Conservation (phyloP, 306 rosid species). For the Corylus heterophylla region DNA sequence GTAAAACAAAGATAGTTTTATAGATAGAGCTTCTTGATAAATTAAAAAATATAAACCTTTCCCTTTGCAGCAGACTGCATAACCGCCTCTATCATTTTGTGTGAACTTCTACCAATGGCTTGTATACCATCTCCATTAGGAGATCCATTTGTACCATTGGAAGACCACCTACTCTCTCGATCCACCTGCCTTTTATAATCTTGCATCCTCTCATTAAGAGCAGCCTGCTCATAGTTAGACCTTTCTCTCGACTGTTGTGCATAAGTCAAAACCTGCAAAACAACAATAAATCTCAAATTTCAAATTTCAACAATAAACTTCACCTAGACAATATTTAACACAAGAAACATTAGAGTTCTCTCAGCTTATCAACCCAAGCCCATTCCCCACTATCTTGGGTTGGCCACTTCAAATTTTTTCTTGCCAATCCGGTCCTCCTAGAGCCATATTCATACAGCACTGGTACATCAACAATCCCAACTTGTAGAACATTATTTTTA, state of each 20-base stretch:
- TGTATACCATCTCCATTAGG: slow-evolving; percentile 99
- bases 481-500: neutral
- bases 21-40: slow-evolving; percentile 2
- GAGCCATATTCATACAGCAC: neutral
- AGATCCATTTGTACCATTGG: slow-evolving; percentile 90
- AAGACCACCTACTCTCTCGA: slow-evolving; percentile 94
- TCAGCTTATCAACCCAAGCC: slow-evolving; percentile 7
- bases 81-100: slow-evolving; percentile 99
- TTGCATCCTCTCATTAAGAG: slow-evolving; percentile 98
- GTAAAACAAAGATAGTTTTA: slow-evolving; percentile 10
- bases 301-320: slow-evolving; percentile 26
- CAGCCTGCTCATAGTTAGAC: slow-evolving; percentile 98
- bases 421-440: neutral
- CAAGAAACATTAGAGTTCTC: neutral
- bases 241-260: slow-evolving; percentile 99
- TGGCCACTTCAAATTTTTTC: neutral
- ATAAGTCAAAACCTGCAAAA: slow-evolving; percentile 89
- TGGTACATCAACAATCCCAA: neutral
- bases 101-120: slow-evolving; percentile 99
- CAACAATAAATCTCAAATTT: slow-evolving; percentile 22
- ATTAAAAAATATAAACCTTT: slow-evolving; percentile 56
- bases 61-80: slow-evolving; percentile 99
- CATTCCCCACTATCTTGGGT: neutral
- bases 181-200: slow-evolving; percentile 94
- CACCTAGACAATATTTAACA: neutral